These are phyloP conservation scores for Auriscalpium microsporum DNA, from an alignment of 768 basidiomycete species.

Conservation along the genomic window DNA sequence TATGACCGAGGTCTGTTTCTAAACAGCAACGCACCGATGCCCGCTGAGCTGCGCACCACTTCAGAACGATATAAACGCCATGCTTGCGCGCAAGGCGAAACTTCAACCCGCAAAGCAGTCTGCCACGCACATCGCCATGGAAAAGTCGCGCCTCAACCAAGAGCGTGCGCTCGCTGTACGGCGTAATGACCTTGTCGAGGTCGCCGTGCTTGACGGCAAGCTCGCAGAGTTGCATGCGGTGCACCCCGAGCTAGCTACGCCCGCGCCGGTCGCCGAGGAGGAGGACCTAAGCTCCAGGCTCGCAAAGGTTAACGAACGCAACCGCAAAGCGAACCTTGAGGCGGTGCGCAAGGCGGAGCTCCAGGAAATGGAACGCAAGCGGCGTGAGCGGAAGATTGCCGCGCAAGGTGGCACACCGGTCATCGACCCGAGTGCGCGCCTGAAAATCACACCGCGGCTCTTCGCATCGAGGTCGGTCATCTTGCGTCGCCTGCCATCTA, in stretches of 20 bases:
- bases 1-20: constrained; percentile 65
- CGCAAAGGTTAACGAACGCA: constrained; percentile 82
- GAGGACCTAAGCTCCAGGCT: constrained; percentile 33
- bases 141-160: constrained; percentile 60
- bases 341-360: constrained; percentile 71
- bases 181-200: constrained; percentile 61
- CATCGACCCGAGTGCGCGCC: constrained; percentile 54
- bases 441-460: constrained; percentile 55
- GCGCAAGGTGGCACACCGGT: constrained; percentile 33
- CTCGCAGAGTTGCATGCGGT: constrained; percentile 43
- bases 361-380: constrained; percentile 58
- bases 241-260: constrained; percentile 5
- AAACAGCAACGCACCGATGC: background rate
- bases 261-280: constrained; percentile 7
- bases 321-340: constrained; percentile 78
- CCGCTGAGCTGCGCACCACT: constrained; percentile 2
- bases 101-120: constrained; percentile 23
- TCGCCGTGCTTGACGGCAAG: constrained; percentile 51
- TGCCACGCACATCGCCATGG: constrained; percentile 36
- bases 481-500: constrained; percentile 3
- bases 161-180: constrained; percentile 67
- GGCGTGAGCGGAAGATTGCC: constrained; percentile 54
- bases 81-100: constrained; percentile 58
- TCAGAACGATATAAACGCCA: constrained; percentile 77
- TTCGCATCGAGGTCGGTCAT: constrained; percentile 52